Base-by-base conservation (phyloP, 179 eudicot genomes). In the Carnegiea gigantea region DNA sequence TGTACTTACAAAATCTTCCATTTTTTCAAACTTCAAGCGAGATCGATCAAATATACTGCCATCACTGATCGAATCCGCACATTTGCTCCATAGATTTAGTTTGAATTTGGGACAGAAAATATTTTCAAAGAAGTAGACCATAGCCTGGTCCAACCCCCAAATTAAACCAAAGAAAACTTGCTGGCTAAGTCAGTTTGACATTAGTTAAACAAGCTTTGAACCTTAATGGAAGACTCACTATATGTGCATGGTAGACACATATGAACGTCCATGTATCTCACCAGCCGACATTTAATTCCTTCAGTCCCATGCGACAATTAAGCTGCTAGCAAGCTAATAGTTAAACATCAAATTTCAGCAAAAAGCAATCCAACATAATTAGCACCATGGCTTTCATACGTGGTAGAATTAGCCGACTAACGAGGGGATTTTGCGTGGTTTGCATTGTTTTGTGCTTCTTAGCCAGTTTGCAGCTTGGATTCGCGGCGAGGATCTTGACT, bases 401-500 rank as follows among this genome's bases (percentile, higher is more conserved):
- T 33, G 18, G 33, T 1, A 33, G 71, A 67, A 28, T 26, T n/a
- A 75, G 38, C 23, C 18, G 6, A 10, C 9, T 3, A 12, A 75
- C 64, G 71, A 75, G 64, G 77, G 8, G n/a, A 5, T 64, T 77
- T 2, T 71, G 78, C 43, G 5, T 81, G 4, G 40, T 81, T 53
- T 84, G 75, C 77, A 73, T 57, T 5, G 6, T 65, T 49, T 51
- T 81, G 40, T 62, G 26, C 15, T 24, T 81, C 51, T 5, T 53
- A 12, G 76, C 77, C 18, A 64, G 65, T 78, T 30, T 78, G 70
- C 73, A 78, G 24, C 36, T 18, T 15, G 83, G 74, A 23, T 14
- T 24, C 38, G 81, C 82, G n/a, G 64, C 78, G 12, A 81, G 86
- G 79, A 64, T 36, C 46, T 81, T 84, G 3, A 28, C 17, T 10